Conservation (phyloP, 2,329 filamentous ascomycete species). For the Catunica adiposa region DNA sequence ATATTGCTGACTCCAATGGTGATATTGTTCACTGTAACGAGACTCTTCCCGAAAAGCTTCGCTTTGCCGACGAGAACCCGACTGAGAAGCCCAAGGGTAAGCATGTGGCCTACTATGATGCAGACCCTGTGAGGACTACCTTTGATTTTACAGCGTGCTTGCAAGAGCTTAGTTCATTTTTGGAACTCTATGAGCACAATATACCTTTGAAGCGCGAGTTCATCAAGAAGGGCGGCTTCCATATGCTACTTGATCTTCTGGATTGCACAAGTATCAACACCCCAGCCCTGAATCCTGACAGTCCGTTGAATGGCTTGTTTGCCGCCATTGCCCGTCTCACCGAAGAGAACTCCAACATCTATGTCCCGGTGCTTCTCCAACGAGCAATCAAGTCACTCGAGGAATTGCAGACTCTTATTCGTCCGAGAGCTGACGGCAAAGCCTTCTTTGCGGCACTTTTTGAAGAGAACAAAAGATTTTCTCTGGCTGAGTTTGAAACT, state of each 20-base stretch:
- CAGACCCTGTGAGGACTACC: constrained; percentile 1
- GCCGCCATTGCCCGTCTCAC: constrained; percentile 31
- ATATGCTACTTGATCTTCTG: constrained; percentile 68
- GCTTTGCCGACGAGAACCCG: constrained; percentile 13
- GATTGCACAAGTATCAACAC: constrained; percentile 64
- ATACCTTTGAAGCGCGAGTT: constrained; percentile 55
- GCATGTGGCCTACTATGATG: neutral
- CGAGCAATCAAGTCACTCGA: constrained; percentile 56
- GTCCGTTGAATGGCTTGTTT: constrained; percentile 12
- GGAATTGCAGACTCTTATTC: constrained; percentile 47
- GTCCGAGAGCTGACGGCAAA: constrained; percentile 28
- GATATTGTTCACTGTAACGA: constrained; percentile 35
- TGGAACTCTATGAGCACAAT: constrained; percentile 60
- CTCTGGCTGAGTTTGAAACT: constrained; percentile 22
- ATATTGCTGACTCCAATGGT: constrained; percentile 42
- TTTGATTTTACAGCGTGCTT: constrained; percentile 11
- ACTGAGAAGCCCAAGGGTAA: constrained; percentile 5
- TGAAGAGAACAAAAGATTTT: constrained; percentile 23
- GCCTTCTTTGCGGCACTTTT: constrained; percentile 61
- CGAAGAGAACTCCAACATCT: constrained; percentile 63
- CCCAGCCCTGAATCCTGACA: constrained; percentile 35
- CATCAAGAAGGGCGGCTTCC: constrained; percentile 62
- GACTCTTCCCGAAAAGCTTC: constrained; percentile 20
- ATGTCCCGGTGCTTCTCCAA: constrained; percentile 64
- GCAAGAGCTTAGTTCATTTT: constrained; percentile 47